Evolutionary conservation across 1,139 yeast species (phyloP), one percentile per base, ranked within the genome.

Genomic region (Taiozyma sp.): DNA sequence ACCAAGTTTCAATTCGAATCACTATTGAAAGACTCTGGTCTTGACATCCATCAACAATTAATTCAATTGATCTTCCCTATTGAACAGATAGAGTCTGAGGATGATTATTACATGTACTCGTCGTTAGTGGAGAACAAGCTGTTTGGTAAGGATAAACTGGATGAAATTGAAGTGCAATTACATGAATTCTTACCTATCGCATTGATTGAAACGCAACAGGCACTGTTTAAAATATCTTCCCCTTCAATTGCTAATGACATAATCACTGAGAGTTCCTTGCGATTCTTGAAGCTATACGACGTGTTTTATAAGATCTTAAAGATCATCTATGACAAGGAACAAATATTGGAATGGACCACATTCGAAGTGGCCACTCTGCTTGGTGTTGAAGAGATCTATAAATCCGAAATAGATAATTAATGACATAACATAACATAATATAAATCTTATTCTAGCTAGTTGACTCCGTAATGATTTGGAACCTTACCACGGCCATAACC

Each of bases 401-500:
- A 51, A 32, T 47, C 28, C 24, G 29, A 32, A 32, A 43, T 44
- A 43, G 41, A 41, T 13, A n/a, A 30, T 23, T 30, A 14, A 24
- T n/a, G 36, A 9, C 46, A 22, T 23, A 22, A 30, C 34, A 27
- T 38, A 38, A 38, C 19, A 19, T 19, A 19, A 38, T 10, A 38
- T 19, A 44, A 16, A 30, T 24, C 6, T 24, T 24, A 24, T 24
- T 24, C 27, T 24, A 24, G 27, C 29, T 47, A 51, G 30, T 50
- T 47, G 42, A 55, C 53, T 22, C 45, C 38, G 8, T 69, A 66
- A 55, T 70, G 74, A 23, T 60, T 53, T 1, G 96, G 96, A 16
- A 77, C 66, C 58, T 80, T 75, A 7, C 97, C 98, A 58, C 99
- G 78, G 9, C 99, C 99, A 62, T 93, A 92, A 0, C 99, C 98